Conservation (phyloP, 2,329 filamentous ascomycete species). For the Sporothrix protearum region DNA sequence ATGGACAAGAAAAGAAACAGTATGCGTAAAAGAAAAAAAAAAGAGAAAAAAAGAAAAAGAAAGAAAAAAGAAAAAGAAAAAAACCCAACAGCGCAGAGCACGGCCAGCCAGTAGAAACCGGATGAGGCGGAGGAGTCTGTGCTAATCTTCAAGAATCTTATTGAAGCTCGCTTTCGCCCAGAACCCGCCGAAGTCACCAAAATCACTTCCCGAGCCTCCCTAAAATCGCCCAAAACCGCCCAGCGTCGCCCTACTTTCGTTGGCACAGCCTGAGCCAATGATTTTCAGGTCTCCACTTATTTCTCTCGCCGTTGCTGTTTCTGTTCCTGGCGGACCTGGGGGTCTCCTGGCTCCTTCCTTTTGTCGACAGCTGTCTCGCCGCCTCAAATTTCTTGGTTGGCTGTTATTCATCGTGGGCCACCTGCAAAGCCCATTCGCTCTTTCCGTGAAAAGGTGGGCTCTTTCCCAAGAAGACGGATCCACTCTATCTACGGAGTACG, state of each 20-base stretch:
- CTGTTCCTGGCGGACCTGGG: neutral
- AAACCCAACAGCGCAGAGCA: neutral
- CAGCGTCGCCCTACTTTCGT: slow-evolving; percentile 2
- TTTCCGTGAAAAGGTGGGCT: neutral
- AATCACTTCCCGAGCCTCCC: too few species aligned
- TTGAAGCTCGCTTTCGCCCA: neutral
- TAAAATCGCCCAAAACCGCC: neutral
- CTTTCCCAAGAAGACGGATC: neutral
- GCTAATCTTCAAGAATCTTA: neutral
- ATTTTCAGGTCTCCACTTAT: neutral
- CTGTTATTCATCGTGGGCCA: neutral
- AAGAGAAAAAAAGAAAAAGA: neutral
- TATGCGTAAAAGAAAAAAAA: neutral
- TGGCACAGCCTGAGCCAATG: slow-evolving; percentile 3
- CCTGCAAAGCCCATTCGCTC: neutral
- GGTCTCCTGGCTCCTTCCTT: neutral
- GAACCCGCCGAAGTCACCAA: neutral
- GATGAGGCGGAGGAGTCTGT: neutral
- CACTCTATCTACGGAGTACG: too few species aligned
- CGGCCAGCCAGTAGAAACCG: slow-evolving; percentile 1
- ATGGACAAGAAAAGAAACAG: neutral
- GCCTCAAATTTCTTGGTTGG: slow-evolving; percentile 18
- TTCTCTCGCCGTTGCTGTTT: neutral
- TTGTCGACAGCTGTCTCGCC: neutral
- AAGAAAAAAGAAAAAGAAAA: neutral